A percentile compares a stretch with the other conserved stretches of the same genome.
These are phyloP conservation scores for Boechera divaricarpa DNA, from an alignment of 345 rosid genomes.

Conservation along the genomic window DNA sequence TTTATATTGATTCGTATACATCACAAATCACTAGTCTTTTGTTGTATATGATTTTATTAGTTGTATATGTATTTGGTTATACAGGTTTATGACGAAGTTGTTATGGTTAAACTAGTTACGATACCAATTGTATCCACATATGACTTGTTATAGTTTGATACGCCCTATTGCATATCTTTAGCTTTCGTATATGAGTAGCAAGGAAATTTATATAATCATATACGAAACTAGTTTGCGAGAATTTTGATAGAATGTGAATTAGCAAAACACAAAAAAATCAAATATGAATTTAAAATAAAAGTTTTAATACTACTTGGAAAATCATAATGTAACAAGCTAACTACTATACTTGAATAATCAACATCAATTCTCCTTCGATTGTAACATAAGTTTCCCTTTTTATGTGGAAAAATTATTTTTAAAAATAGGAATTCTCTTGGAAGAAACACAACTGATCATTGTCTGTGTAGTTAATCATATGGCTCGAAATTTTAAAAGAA, in stretches of 20 bases:
- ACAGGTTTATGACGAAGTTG: neutral
- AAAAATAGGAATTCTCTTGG: slow-evolving; percentile 30
- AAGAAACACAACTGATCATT: slow-evolving; percentile 39
- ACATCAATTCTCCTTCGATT: neutral
- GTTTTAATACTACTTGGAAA: no score
- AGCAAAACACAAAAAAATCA: no score
- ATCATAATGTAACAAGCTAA: no score
- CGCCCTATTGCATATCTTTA: no score
- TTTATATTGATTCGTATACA: slow-evolving; percentile 30
- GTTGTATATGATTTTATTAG: neutral
- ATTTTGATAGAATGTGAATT: no score
- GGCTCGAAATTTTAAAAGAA: slow-evolving; percentile 37
- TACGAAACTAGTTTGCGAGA: no score
- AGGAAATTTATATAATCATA: no score
- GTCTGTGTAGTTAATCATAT: slow-evolving; percentile 46
- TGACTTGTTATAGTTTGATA: no score
- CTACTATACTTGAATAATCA: neutral
- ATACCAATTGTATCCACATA: neutral
- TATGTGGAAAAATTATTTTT: neutral
- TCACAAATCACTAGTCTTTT: slow-evolving; percentile 11
- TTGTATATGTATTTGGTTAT: neutral
- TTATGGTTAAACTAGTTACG: neutral
- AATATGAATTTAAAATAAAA: no score
- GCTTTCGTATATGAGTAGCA: no score
- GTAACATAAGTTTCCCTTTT: neutral